Percentiles rank a stretch among this genome's conserved stretches.
Conservation (phyloP, 805 yeast genomes). For the Hagleromyces aurorensis region DNA sequence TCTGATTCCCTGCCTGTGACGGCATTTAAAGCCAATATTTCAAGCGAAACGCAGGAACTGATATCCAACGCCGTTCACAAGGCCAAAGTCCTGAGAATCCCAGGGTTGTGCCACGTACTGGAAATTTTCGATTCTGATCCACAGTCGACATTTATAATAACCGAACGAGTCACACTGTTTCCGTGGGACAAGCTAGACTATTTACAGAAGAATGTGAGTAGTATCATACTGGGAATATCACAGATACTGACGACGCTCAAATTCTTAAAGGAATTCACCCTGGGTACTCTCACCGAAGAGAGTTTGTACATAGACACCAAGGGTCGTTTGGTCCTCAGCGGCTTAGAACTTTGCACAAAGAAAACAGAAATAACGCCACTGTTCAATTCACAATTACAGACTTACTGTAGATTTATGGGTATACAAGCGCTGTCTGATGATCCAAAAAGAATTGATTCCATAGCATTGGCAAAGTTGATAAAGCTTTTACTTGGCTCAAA, state of each 20-base stretch:
- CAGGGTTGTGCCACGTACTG: slow-evolving; percentile 25
- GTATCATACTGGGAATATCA: slow-evolving; percentile 20
- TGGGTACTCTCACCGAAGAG: slow-evolving; percentile 51
- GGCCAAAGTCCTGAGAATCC: slow-evolving; percentile 24
- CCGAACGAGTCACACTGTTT: slow-evolving; percentile 23
- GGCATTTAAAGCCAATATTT: slow-evolving; percentile 18
- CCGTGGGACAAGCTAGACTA: slow-evolving; percentile 10
- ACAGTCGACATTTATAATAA: slow-evolving; percentile 20
- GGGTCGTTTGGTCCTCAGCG: slow-evolving; percentile 83
- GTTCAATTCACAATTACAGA: slow-evolving; percentile 7
- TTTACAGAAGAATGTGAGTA: slow-evolving; percentile 11
- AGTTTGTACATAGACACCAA: slow-evolving; percentile 55
- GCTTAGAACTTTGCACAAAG: slow-evolving; percentile 51
- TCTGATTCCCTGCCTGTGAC: slow-evolving; percentile 25
- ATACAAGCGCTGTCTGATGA: slow-evolving; percentile 12
- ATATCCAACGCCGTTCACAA: slow-evolving; percentile 22
- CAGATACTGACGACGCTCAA: slow-evolving; percentile 23
- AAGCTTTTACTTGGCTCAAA: slow-evolving; percentile 34
- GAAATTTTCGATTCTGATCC: slow-evolving; percentile 25
- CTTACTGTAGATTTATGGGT: slow-evolving; percentile 9
- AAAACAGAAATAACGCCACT: slow-evolving; percentile 24
- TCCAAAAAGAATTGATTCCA: slow-evolving; percentile 34
- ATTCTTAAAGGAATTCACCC: slow-evolving; percentile 37
- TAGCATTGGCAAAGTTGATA: slow-evolving; percentile 27
- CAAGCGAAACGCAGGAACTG: slow-evolving; percentile 11